Evolutionary conservation across 208 protist genomes (phyloP).

Genomic region (Wallacemonas collosoma): DNA sequence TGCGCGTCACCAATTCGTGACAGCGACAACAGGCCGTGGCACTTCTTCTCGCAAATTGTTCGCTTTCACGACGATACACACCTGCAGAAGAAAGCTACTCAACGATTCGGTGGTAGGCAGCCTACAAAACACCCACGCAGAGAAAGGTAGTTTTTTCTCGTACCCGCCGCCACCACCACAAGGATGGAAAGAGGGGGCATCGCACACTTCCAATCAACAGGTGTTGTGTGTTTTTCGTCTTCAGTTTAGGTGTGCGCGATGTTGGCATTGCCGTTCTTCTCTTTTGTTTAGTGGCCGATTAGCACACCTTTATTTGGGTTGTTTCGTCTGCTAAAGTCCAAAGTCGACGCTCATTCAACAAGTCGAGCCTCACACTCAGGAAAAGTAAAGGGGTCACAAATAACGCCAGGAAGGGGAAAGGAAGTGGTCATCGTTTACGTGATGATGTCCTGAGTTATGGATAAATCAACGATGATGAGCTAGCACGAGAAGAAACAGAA

Average conservation of each 20-base stretch:
- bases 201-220: no score
- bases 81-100: no score
- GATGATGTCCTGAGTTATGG: constrained; percentile 7
- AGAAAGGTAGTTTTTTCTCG: no score
- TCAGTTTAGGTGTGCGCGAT: no score
- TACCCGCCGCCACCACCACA: no score
- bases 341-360: not conserved
- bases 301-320: not conserved
- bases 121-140: no score
- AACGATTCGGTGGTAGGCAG: no score
- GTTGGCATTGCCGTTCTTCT: not conserved
- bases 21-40: not conserved
- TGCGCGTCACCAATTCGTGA: not conserved
- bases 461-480: constrained; percentile 7
- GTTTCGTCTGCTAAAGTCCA: not conserved
- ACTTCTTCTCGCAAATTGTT: no score
- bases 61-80: no score
- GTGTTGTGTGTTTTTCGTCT: no score
- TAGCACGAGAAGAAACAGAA: constrained; percentile 18
- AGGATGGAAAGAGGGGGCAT: no score
- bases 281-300: not conserved
- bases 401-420: constrained; percentile 11
- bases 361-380: constrained; percentile 14
- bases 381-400: constrained; percentile 19
- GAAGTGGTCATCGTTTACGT: no score